A percentile compares a stretch with the other conserved stretches of the same genome.
phyloP scores from a whole-genome alignment of 1,284 basidiomycete species.

The Cryptococcus deneoformans region DNA sequence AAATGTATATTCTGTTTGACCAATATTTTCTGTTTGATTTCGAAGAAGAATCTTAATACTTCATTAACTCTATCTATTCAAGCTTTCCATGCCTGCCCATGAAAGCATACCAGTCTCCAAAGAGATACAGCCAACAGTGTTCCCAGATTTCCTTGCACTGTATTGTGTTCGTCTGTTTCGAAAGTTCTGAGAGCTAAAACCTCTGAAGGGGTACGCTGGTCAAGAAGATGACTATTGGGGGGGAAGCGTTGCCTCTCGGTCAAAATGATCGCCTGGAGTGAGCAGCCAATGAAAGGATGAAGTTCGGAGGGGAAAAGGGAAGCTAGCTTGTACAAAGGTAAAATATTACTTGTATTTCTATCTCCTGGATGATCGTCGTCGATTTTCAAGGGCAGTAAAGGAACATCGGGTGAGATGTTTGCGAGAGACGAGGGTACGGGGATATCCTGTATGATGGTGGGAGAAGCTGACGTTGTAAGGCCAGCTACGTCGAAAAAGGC shows the following conservation, averaged over 20 bases:
- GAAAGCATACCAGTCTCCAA: slow-evolving; percentile 10
- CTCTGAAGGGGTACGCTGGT: no score
- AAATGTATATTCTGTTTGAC: slow-evolving; percentile 1
- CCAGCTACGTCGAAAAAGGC: background rate
- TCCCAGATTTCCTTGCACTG: no score
- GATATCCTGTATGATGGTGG: background rate
- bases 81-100: slow-evolving; percentile 10
- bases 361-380: no score
- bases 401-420: background rate
- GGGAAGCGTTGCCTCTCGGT: no score
- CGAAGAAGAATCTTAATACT: background rate
- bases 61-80: background rate
- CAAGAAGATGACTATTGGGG: no score
- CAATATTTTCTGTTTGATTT: background rate
- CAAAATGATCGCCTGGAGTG: no score
- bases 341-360: no score
- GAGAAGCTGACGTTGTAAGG: background rate
- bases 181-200: background rate
- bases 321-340: slow-evolving; percentile 1
- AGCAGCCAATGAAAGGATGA: background rate
- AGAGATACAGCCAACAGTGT: slow-evolving; percentile 6
- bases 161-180: background rate
- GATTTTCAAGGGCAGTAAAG: background rate
- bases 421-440: background rate
- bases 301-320: background rate